Conservation (phyloP, 441 rosid species). For the Gossypium trilobum region DNA sequence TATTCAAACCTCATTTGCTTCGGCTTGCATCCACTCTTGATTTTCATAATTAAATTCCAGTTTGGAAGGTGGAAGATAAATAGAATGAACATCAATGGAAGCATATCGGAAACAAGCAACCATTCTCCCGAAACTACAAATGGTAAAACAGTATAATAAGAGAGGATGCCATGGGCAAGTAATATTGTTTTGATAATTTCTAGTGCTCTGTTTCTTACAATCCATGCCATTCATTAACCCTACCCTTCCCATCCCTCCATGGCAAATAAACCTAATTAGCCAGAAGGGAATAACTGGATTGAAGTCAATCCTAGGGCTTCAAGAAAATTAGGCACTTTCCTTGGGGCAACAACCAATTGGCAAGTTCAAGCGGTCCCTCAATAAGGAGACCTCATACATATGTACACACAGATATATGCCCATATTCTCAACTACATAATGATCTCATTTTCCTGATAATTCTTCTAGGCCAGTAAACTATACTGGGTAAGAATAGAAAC, state of each 20-base stretch:
- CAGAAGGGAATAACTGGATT: neutral
- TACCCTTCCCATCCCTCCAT: neutral
- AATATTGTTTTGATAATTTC: neutral
- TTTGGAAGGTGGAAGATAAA: conserved; percentile 54
- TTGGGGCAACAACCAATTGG: neutral
- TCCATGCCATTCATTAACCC: neutral
- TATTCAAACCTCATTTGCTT: conserved; percentile 35
- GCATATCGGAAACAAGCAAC: conserved; percentile 79
- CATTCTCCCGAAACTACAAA: conserved; percentile 58
- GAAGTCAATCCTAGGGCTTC: neutral
- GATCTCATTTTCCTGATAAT: neutral
- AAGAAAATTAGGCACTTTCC: neutral
- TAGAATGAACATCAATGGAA: conserved; percentile 55
- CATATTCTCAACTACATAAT: neutral
- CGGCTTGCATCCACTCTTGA: conserved; percentile 50
- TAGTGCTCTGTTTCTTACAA: neutral
- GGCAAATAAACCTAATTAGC: neutral
- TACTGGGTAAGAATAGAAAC: neutral
- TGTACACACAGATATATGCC: neutral
- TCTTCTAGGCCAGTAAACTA: neutral
- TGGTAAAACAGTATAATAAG: conserved; percentile 16
- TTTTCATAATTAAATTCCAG: conserved; percentile 47
- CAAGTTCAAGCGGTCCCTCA: neutral
- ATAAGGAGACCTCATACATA: neutral
- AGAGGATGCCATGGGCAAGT: conserved; percentile 17